Percentiles rank a stretch among this genome's conserved stretches.
phyloP scores from a whole-genome alignment of 2,329 filamentous ascomycete genomes.

The Cordyceps pruinosa region DNA sequence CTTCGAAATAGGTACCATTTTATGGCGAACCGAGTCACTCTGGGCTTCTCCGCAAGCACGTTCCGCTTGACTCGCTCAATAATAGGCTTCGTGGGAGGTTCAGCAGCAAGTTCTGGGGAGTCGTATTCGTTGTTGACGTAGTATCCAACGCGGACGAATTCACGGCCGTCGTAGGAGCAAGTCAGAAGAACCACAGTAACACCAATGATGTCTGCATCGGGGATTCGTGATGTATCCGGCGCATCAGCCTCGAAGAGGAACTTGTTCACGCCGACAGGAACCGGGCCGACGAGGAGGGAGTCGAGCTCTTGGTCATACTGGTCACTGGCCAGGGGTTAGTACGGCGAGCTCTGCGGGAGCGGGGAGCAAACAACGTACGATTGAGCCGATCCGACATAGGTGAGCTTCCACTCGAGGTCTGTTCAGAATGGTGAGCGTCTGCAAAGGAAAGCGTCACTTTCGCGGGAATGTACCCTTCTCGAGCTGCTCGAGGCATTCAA shows the following conservation, averaged over 20 bases:
- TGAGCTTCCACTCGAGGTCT: constrained; percentile 99
- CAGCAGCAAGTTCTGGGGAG: constrained; percentile 77
- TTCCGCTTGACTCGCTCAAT: constrained; percentile 90
- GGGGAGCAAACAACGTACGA: constrained; percentile 55
- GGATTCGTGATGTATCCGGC: constrained; percentile 83
- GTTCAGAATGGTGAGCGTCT: constrained; percentile 13
- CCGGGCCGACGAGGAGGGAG: constrained; percentile 91
- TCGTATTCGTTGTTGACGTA: constrained; percentile 99
- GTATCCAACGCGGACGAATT: constrained; percentile 97
- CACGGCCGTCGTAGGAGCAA: constrained; percentile 90
- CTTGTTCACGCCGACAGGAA: constrained; percentile 96
- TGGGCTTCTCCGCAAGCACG: constrained; percentile 91
- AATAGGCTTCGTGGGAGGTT: constrained; percentile 85
- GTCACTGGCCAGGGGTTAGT: constrained; percentile 48
- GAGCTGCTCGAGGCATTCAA: constrained; percentile 90
- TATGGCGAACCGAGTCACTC: constrained; percentile 95
- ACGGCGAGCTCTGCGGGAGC: not conserved
- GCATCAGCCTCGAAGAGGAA: constrained; percentile 96
- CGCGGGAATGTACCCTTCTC: constrained; percentile 64
- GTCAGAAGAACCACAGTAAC: constrained; percentile 96
- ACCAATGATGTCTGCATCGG: constrained; percentile 88
- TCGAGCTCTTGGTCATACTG: constrained; percentile 99
- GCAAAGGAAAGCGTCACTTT: not conserved
- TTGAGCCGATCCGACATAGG: constrained; percentile 95
- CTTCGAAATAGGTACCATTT: constrained; percentile 66